Evolutionary conservation across 2,329 filamentous ascomycete genomes (phyloP).

Genomic region (Xylaria sp.): DNA sequence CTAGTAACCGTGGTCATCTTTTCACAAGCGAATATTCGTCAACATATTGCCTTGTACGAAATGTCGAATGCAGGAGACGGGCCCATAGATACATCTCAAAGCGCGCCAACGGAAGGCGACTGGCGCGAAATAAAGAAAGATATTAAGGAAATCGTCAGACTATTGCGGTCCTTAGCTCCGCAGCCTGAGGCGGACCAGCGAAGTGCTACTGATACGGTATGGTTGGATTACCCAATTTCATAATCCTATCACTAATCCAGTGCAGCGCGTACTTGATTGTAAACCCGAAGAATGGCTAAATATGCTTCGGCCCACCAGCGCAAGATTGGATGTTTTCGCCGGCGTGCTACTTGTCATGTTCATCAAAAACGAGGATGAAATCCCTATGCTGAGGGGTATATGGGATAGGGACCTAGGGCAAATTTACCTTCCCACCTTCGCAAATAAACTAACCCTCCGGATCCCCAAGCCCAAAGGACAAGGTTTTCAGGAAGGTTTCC

Average conservation of each 20-base stretch:
- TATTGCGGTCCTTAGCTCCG: background rate
- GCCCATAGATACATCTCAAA: background rate
- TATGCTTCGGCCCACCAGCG: background rate
- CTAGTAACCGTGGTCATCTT: too few relatives aligned
- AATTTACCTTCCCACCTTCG: too few relatives aligned
- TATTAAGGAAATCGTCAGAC: background rate
- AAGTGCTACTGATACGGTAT: background rate
- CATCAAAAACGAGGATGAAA: background rate
- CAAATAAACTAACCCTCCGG: too few relatives aligned
- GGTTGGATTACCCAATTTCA: background rate
- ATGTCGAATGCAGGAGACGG: background rate
- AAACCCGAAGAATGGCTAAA: too few relatives aligned
- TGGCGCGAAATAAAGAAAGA: background rate
- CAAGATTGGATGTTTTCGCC: background rate
- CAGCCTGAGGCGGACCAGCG: background rate
- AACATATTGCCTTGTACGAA: background rate
- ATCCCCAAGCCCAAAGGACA: too few relatives aligned
- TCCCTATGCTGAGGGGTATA: too few relatives aligned
- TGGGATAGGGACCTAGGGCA: too few relatives aligned
- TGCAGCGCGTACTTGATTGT: background rate
- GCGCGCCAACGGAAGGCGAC: background rate
- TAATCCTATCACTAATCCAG: background rate
- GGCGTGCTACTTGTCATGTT: background rate
- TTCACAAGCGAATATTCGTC: background rate
- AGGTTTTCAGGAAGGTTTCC: too few relatives aligned